These are phyloP conservation scores for Arthromyces matolae DNA, from an alignment of 768 basidiomycete genomes.

Conservation along the genomic window DNA sequence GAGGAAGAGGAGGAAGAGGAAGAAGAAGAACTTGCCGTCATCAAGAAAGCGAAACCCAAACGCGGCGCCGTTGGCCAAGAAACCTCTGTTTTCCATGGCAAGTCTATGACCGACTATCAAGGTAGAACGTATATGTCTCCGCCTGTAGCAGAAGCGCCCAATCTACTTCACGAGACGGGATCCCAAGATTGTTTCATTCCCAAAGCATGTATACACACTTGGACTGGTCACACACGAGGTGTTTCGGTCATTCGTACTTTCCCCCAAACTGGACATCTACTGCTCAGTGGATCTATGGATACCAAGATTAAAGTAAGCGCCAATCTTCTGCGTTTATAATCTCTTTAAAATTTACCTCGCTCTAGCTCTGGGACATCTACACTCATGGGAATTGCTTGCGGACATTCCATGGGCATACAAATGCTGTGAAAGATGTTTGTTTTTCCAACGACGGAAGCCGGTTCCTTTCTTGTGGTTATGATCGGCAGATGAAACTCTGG, in stretches of 20 bases:
- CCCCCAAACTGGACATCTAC: constrained; percentile 87
- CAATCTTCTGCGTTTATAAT: not conserved
- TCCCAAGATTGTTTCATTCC: constrained; percentile 92
- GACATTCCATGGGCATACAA: constrained; percentile 95
- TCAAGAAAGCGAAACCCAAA: constrained; percentile 77
- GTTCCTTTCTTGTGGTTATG: constrained; percentile 92
- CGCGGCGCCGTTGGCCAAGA: constrained; percentile 83
- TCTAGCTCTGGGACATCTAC: constrained; percentile 97
- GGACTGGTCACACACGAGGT: constrained; percentile 96
- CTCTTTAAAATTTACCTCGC: constrained; percentile 11
- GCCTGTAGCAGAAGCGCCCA: constrained; percentile 82
- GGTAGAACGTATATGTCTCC: constrained; percentile 98
- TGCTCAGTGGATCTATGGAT: constrained; percentile 96
- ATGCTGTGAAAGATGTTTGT: constrained; percentile 93
- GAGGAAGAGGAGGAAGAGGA: constrained; percentile 65
- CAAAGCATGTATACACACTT: constrained; percentile 93
- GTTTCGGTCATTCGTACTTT: constrained; percentile 93
- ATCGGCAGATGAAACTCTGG: constrained; percentile 98
- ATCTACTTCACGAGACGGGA: constrained; percentile 74
- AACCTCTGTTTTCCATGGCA: constrained; percentile 94
- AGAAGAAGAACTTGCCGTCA: constrained; percentile 54
- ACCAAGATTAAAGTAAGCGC: constrained; percentile 88
- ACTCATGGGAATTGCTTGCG: constrained; percentile 94
- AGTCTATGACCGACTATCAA: constrained; percentile 94
- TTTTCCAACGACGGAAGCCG: constrained; percentile 91